phyloP scores from a whole-genome alignment of 2,329 filamentous ascomycete genomes.

The Phymatotrichopsis omnivora region DNA sequence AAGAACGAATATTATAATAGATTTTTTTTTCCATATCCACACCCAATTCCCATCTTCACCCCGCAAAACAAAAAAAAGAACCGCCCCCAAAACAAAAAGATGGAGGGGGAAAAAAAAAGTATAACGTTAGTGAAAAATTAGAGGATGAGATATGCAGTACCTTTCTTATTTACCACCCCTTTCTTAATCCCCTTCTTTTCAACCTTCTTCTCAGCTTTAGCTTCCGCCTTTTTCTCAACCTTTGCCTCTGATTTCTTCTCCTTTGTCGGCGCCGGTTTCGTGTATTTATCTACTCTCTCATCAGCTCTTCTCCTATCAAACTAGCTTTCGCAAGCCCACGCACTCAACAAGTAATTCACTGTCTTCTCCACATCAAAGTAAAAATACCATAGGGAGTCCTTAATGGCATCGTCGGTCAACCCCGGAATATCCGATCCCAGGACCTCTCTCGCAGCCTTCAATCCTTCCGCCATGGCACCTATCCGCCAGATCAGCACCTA shows the following conservation, averaged over 20 bases:
- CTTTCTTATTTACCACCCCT: too few relatives aligned
- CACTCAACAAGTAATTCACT: constrained; percentile 66
- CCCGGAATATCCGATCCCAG: constrained; percentile 43
- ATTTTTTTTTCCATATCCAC: too few relatives aligned
- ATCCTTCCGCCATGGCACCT: too few relatives aligned
- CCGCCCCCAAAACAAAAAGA: too few relatives aligned
- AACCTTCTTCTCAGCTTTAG: too few relatives aligned
- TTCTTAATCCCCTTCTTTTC: too few relatives aligned
- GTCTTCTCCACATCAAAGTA: constrained; percentile 88
- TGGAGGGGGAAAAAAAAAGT: background rate
- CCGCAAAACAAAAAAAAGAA: too few relatives aligned
- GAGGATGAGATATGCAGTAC: constrained; percentile 37
- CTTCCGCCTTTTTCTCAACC: too few relatives aligned
- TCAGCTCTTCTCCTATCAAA: constrained; percentile 2
- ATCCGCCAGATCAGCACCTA: too few relatives aligned
- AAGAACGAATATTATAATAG: too few relatives aligned
- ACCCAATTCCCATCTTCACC: too few relatives aligned
- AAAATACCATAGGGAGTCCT: constrained; percentile 90
- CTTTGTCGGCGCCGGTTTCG: constrained; percentile 11
- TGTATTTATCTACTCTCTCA: constrained; percentile 14
- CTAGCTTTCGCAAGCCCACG: constrained; percentile 20
- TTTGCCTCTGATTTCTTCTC: constrained; percentile 33
- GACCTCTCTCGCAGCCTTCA: constrained; percentile 27
- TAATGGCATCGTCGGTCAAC: constrained; percentile 61
- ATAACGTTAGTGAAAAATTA: constrained; percentile 12